These are phyloP conservation scores for Pythium monospermum DNA, from an alignment of 352 stramenopile species.

Conservation along the genomic window DNA sequence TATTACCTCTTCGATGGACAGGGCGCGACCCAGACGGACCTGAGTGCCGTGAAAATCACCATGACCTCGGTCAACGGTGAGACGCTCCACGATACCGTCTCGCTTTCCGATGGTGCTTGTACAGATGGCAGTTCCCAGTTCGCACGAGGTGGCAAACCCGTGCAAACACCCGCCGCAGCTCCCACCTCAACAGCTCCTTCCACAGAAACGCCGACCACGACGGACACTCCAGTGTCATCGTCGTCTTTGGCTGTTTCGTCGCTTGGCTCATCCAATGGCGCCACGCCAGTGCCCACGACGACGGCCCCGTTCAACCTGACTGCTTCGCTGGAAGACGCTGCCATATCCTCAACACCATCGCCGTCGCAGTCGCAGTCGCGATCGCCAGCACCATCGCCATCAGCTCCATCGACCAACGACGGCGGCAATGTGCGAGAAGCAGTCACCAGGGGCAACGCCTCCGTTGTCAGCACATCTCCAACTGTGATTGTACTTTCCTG, in stretches of 20 bases:
- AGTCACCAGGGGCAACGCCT: conserved; percentile 4
- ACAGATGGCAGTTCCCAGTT: conserved; percentile 49
- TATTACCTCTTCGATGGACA: conserved; percentile 41
- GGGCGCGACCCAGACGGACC: conserved; percentile 20
- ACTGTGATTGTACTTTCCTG: conserved; percentile 19
- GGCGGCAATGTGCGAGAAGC: neutral
- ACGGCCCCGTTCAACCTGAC: neutral
- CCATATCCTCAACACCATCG: no score
- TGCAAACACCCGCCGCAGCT: neutral
- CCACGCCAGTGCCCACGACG: neutral
- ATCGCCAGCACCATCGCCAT: neutral
- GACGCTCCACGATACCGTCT: conserved; percentile 51
- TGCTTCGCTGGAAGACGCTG: no score
- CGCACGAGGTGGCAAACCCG: conserved; percentile 2
- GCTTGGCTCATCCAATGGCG: neutral
- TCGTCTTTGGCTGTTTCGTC: no score
- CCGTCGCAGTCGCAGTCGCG: neutral
- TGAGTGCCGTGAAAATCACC: conserved; percentile 31
- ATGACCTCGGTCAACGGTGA: conserved; percentile 57
- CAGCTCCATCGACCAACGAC: neutral
- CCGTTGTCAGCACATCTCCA: conserved; percentile 16
- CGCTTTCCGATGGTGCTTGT: conserved; percentile 42
- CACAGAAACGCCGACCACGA: neutral
- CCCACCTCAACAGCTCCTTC: conserved; percentile 3
- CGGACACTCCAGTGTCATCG: no score